A percentile compares a stretch with the other conserved stretches of the same genome.
These are phyloP conservation scores for Paramecium octaurelia DNA, from an alignment of 73 alveolate genomes.

Conservation along the genomic window DNA sequence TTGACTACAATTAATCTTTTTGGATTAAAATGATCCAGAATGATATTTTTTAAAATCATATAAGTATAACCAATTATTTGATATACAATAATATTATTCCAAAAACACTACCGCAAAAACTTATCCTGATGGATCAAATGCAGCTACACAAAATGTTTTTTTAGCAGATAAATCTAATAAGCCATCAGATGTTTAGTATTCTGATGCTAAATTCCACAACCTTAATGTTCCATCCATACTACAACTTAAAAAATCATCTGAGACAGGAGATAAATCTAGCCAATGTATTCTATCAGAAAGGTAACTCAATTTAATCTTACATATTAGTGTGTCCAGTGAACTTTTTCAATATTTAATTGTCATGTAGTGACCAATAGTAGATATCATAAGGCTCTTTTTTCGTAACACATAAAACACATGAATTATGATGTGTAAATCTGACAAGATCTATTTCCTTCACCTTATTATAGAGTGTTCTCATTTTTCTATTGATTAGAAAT, in stretches of 20 bases:
- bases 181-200: neutral
- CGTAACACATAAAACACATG: neutral
- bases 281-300: neutral
- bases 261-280: neutral
- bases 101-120: neutral
- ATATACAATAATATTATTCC: neutral
- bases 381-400: neutral
- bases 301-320: neutral
- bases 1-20: neutral
- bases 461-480: neutral
- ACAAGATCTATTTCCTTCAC: neutral
- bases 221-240: constrained; percentile 12
- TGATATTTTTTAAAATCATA: neutral
- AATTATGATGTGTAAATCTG: neutral
- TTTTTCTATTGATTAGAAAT: neutral
- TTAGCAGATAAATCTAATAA: neutral
- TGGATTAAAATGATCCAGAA: neutral
- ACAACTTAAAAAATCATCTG: neutral
- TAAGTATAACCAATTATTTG: neutral
- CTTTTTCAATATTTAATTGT: neutral
- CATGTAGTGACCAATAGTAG: neutral
- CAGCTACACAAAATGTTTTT: neutral
- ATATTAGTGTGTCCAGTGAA: neutral
- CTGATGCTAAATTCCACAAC: neutral
- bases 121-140: neutral